Percentiles rank a stretch among this genome's conserved stretches.
phyloP scores from a whole-genome alignment of 1,139 yeast genomes.

The Diutina pseudorugosa region DNA sequence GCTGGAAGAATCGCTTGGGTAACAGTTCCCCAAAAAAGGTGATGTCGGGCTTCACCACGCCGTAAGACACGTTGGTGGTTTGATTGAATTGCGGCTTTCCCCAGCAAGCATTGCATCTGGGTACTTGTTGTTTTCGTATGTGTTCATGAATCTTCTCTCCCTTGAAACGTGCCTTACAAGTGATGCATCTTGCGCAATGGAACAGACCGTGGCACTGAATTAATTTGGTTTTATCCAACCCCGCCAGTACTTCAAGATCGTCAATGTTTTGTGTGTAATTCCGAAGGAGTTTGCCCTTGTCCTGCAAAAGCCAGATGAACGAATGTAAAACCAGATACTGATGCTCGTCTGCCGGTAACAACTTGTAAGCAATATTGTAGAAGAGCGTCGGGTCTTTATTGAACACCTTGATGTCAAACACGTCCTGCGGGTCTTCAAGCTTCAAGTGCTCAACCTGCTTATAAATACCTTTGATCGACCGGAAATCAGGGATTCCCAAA shows the following conservation, averaged over 20 bases:
- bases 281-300: conserved; percentile 66
- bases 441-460: conserved; percentile 55
- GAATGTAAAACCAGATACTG: conserved; percentile 79
- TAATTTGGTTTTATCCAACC: conserved; percentile 53
- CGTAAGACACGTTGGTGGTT: conserved; percentile 39
- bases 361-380: conserved; percentile 79
- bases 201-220: conserved; percentile 97
- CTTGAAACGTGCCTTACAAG: conserved; percentile 57
- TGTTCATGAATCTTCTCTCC: conserved; percentile 58
- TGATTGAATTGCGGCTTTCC: conserved; percentile 4
- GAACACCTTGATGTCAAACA: conserved; percentile 69
- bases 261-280: conserved; percentile 95
- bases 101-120: conserved; percentile 60
- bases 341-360: conserved; percentile 58
- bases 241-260: conserved; percentile 78
- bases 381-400: conserved; percentile 71
- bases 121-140: conserved; percentile 48
- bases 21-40: conserved; percentile 89
- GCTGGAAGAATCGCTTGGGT: conserved; percentile 29
- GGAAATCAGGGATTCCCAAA: conserved; percentile 88
- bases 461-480: conserved; percentile 84
- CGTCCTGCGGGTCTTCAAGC: conserved; percentile 86
- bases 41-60: conserved; percentile 89
- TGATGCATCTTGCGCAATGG: conserved; percentile 79
- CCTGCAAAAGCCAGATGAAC: conserved; percentile 64